Evolutionary conservation across 441 rosid genomes (phyloP), one percentile per base, ranked within the genome.

Genomic region (Euphorbia celastroides): DNA sequence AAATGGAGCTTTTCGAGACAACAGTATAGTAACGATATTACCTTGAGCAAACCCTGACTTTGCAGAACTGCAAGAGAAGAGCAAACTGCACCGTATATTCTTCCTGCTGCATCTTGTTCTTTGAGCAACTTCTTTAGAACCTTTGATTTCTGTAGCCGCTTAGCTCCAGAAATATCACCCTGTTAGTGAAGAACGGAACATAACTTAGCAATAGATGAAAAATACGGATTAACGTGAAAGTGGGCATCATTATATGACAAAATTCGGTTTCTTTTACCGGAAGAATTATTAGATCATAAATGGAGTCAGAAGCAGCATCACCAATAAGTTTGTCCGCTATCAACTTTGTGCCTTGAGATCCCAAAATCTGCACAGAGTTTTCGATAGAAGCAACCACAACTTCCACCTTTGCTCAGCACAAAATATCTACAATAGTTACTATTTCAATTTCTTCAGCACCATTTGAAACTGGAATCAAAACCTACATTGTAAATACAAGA

Each of bases 361-460:
- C 92, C 62, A 76, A 72, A 68, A 91, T 77, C 75, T 83, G 88
- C 66, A 66, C 41, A 57, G 89, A 77, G 64, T 80, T 83, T 81
- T 88, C 96, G 11, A 87, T 83, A 27, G 96, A 94, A 77, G 99
- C 92, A 75, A 91, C 78, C 16, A 85, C 86, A 60, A 88, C 96
- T 80, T 89, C 83, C 59, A 82, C 86, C 75, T 84, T 94, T 57
- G 99, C 96, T 78, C 96, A 82, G 62, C 90, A 76, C 70, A 94
- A 81, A 70, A 91, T 81, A 65, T 94, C 99, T 58, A 80, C 78
- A 31, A 84, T 80, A 50, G 83, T 79, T 68, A 91, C 88, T 66
- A 87, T 72, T 81, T 89, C 99, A 72, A 88, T 79, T 71, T 75
- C 96, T 78, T 89, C 93, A 65, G 86, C 89, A 51, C 96, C 97